Evolutionary conservation across 768 basidiomycete genomes (phyloP), one percentile per base, ranked within the genome.

Genomic region (Strobilomyces dryophilus): DNA sequence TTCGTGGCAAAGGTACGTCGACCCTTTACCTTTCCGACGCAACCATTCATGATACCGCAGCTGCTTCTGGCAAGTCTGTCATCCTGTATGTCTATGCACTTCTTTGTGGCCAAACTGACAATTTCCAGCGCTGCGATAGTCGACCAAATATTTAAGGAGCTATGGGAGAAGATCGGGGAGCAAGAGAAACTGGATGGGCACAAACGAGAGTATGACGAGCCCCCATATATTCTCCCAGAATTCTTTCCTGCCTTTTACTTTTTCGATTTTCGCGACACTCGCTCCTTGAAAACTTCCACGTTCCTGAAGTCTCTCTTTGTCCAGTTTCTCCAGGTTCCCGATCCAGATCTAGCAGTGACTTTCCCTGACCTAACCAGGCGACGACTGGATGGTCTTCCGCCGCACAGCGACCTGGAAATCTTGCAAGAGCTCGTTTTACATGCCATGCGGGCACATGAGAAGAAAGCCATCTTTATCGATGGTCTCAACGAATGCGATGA

Each of bases 401-500:
- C 63, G 0, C 66, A 66, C 4, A 36, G 29, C 5, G 63, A 65
- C 34, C 8, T 36, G 26, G 55, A 42, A 10, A 5, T 21, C 10
- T 50, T 62, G 27, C 53, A 59, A 40, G 50, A 57, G 29, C 58
- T 67, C 18, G 48, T 62, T 14, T 43, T 67, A 21, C 53, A 46
- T 34, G 65, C 63, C 24, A 65, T 65, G 63, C 53, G 53, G 39
- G 52, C 21, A 7, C 63, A 67, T 15, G 41, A 54, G 39, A 67
- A 57, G 36, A 67, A 53, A 40, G 34, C 45, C 17, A 58, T 67
- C 10, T 57, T 67, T 3, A 37, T 66, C 8, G 65, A 66, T 4
- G 61, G 63, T 32, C 61, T 66, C 27, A 58, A 66, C 42, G 65
- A 66, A 47, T 66, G 66, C 45, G 55, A 68, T 17, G 61, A 65